A percentile compares a stretch with the other conserved stretches of the same genome.
phyloP scores from a whole-genome alignment of 2,329 filamentous ascomycete genomes.

The Pseudogymnoascus sp. region DNA sequence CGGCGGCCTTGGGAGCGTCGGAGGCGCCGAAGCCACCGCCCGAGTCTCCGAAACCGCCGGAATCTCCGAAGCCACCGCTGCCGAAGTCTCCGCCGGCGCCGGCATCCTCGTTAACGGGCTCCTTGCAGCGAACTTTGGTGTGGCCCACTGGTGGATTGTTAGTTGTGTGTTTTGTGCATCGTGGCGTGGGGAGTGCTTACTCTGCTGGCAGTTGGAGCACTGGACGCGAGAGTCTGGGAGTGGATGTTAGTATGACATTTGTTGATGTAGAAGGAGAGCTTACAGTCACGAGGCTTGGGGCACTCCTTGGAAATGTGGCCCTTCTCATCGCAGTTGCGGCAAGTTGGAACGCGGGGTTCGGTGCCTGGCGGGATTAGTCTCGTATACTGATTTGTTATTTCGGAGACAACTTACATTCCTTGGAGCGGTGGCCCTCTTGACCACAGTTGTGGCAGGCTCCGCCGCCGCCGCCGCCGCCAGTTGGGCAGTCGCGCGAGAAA shows the following conservation, averaged over 20 bases:
- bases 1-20: neutral
- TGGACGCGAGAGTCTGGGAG: slow-evolving; percentile 44
- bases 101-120: slow-evolving; percentile 24
- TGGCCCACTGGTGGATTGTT: slow-evolving; percentile 30
- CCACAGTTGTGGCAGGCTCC: slow-evolving; percentile 49
- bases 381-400: neutral
- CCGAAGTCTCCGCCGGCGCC: slow-evolving; percentile 22
- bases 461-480: slow-evolving; percentile 47
- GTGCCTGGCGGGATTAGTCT: slow-evolving; percentile 20
- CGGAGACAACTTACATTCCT: slow-evolving; percentile 37
- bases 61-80: slow-evolving; percentile 17
- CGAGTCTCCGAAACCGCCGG: neutral
- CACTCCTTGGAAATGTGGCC: slow-evolving; percentile 56
- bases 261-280: slow-evolving; percentile 21
- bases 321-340: slow-evolving; percentile 55
- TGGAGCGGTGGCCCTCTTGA: slow-evolving; percentile 49
- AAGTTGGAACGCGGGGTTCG: slow-evolving; percentile 43
- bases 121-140: slow-evolving; percentile 34
- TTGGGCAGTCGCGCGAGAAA: slow-evolving; percentile 56
- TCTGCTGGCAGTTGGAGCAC: slow-evolving; percentile 49
- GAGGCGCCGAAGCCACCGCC: neutral
- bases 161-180: slow-evolving; percentile 13
- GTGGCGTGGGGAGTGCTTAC: slow-evolving; percentile 21
- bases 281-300: slow-evolving; percentile 48
- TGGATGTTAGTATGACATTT: slow-evolving; percentile 17